Evolutionary conservation across 2,329 filamentous ascomycete species (phyloP).

Genomic region (Coleophoma eucalyptorum): DNA sequence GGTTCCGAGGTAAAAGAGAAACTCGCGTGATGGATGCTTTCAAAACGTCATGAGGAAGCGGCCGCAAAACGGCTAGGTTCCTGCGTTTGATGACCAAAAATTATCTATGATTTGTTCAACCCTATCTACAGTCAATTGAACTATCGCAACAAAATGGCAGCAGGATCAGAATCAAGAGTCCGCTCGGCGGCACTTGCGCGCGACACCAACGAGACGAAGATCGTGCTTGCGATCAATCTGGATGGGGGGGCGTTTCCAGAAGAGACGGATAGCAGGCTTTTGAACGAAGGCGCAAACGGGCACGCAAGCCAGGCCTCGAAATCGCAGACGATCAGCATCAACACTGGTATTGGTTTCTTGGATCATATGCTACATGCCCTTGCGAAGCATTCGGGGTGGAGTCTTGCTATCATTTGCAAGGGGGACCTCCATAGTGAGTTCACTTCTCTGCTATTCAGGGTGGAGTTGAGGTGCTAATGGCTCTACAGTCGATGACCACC

Average conservation of each 20-base stretch:
- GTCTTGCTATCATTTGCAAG: conserved; percentile 74
- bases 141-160: conserved; percentile 10
- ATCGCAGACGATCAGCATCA: conserved; percentile 80
- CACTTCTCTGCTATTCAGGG: not conserved
- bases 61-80: too few relatives aligned
- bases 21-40: not conserved
- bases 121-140: too few relatives aligned
- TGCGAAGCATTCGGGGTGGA: conserved; percentile 95
- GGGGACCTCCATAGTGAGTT: conserved; percentile 86
- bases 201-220: conserved; percentile 97
- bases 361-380: conserved; percentile 99
- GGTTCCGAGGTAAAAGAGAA: not conserved
- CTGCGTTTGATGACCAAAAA: too few relatives aligned
- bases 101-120: too few relatives aligned
- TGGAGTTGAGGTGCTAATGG: conserved; percentile 5
- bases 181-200: conserved; percentile 79
- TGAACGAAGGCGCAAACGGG: conserved; percentile 42
- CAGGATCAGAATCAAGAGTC: conserved; percentile 12
- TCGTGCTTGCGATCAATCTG: conserved; percentile 86
- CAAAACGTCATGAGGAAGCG: not conserved
- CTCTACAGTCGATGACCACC: conserved; percentile 85
- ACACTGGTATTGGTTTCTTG: conserved; percentile 94
- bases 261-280: conserved; percentile 54
- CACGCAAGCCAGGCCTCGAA: conserved; percentile 85
- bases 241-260: conserved; percentile 80